A percentile compares a stretch with the other conserved stretches of the same genome.
Conservation (phyloP, 2,329 filamentous ascomycete genomes). For the Penicillium sp. region DNA sequence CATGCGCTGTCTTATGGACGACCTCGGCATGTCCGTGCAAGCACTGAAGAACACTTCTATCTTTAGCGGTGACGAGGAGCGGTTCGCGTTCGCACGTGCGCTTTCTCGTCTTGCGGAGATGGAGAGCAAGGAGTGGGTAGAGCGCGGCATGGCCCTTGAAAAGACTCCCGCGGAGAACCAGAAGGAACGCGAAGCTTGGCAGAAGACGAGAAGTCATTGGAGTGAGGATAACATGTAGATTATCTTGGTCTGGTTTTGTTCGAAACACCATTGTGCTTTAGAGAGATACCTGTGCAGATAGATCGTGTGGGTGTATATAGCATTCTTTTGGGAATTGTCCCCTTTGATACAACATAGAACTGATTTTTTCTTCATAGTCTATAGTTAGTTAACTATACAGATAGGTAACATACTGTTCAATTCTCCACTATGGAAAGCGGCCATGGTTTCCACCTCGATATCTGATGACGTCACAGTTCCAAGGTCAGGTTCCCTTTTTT, state of each 20-base stretch:
- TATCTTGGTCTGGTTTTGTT: background rate
- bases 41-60: slow-evolving; percentile 80
- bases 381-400: too few relatives aligned
- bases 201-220: slow-evolving; percentile 48
- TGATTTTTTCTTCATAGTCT: background rate
- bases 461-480: background rate
- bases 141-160: slow-evolving; percentile 61
- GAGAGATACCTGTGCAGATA: slow-evolving; percentile 7
- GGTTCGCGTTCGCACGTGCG: slow-evolving; percentile 91
- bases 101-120: slow-evolving; percentile 83
- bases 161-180: slow-evolving; percentile 44
- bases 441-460: slow-evolving; percentile 1
- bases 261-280: background rate
- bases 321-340: background rate
- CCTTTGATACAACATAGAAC: too few relatives aligned
- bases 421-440: background rate
- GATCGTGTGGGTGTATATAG: slow-evolving; percentile 2
- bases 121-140: slow-evolving; percentile 93
- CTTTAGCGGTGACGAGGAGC: slow-evolving; percentile 92
- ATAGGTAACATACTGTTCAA: too few relatives aligned
- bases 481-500: background rate
- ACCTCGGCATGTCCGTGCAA: slow-evolving; percentile 77
- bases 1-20: slow-evolving; percentile 80
- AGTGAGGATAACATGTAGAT: slow-evolving; percentile 48
- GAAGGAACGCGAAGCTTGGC: slow-evolving; percentile 48